Base-by-base conservation (phyloP, 1,284 basidiomycete species). In the Pseudozyma sp. region DNA sequence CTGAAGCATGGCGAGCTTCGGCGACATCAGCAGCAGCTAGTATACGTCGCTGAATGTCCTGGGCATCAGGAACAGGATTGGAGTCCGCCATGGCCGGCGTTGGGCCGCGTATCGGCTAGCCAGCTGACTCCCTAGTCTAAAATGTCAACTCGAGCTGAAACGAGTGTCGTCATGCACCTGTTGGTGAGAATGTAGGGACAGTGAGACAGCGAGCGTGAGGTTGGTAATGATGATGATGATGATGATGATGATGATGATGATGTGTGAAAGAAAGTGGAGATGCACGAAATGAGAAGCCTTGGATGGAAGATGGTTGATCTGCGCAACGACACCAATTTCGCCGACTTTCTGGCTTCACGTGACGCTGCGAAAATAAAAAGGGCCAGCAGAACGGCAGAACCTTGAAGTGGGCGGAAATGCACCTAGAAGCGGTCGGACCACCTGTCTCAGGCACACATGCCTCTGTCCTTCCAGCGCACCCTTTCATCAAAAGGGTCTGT, bases 41-140 rank as follows among this genome's bases (percentile, higher is more conserved):
- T 0, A 54, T 48, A 4, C 53, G 64, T 47, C 64, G 55, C 56
- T 73, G 70, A 19, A 73, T 73, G 25, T 73, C 70, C 47, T 73
- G 70, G 38, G 70, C 52, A 55, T 73, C 58, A 12, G 70, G 70
- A 34, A 59, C 52, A 40, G 70, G 60, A 18, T 67, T 60, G n/a
- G 59, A 54, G 47, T 73, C 60, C 55, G 65, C 59, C 70, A 73
- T 73, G 65, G 31, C 52, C 59, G 59, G 61, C 61, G 58, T 35
- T 25, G 34, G 43, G 53, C 68, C 52, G 51, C 35, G 25, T 51
- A 19, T 56, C 31, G 51, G 42, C 58, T 54, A 48, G 51, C 54
- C 54, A 45, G 57, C 54, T 53, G 53, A 42, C 8, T 19, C 44
- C 48, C 40, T 19, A 39, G 21, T 31, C 16, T 25, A 36, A 18